Base-by-base conservation (phyloP, 768 basidiomycete species). In the Lactifluus pinguis region DNA sequence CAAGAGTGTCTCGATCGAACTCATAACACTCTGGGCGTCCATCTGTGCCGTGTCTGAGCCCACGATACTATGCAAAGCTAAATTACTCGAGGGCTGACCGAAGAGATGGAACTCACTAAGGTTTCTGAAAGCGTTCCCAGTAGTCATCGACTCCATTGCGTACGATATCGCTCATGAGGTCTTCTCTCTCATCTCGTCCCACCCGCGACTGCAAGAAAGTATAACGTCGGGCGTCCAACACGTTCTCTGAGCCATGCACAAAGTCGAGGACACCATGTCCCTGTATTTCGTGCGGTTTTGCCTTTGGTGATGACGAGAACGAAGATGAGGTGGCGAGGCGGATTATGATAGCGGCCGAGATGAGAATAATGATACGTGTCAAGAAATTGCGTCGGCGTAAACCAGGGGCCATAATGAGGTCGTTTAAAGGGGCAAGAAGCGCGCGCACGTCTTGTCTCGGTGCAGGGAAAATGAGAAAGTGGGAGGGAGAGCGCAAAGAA, bases 121-220 rank as follows among this genome's bases (percentile, higher is more conserved):
- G 95, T 66, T 86, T 78, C 69, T 97, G 93, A 71, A 91, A 97
- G 32, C 92, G 79, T 14, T 86, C 83, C 97, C 95, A 99, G 69
- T 89, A 98, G 72, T 98, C 91, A 50, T 77, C 69, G 45, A 86
- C 81, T 15, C 95, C 95, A 68, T 89, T 83, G 53, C 78, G 73
- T 60, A 98, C 83, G 34, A 90, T 76, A 60, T 81, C 79, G 51
- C 83, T 80, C 65, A 98, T 83, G 55, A 98, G 77, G 68, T 97
- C 95, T 1, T 83, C 80, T 49, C 84, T 77, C 66, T 88, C 84
- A 68, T 98, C 95, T 61, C 95, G 78, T 1, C 94, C 94, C 75
- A 92, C 82, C 38, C 97, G 80, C 2, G 83, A 80, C 74, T 98
- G 97, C 45, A 98, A 71, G 70, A 97, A 98, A 10, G 84, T 81